Evolutionary conservation across 2,329 filamentous ascomycete species (phyloP).

Genomic region (Clathrospora elynae): DNA sequence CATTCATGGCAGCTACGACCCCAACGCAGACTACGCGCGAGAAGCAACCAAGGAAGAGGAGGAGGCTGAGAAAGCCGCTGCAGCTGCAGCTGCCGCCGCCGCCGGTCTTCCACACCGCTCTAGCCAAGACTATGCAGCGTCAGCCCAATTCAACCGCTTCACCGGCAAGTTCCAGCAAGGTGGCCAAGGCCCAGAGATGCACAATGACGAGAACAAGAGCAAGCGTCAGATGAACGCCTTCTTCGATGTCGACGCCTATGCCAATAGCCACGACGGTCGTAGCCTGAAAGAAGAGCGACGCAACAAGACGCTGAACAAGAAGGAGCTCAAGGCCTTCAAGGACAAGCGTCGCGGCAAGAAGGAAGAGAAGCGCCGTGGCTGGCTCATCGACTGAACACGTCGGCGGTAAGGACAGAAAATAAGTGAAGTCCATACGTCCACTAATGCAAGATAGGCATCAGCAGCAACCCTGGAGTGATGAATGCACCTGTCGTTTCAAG

Average conservation of each 20-base stretch:
- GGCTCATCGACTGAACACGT: conserved; percentile 75
- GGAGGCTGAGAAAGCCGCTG: conserved; percentile 33
- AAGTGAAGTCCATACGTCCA: conserved; percentile 27
- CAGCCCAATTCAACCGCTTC: conserved; percentile 86
- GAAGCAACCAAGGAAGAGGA: conserved; percentile 50
- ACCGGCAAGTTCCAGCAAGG: conserved; percentile 80
- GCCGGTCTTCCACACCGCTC: conserved; percentile 26
- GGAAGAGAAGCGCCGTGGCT: conserved; percentile 91
- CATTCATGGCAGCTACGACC: conserved; percentile 95
- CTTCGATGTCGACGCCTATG: conserved; percentile 94
- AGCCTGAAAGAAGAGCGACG: conserved; percentile 91
- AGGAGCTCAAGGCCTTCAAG: conserved; percentile 88
- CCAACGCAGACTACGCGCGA: conserved; percentile 87
- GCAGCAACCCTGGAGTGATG: conserved; percentile 8
- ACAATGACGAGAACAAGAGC: conserved; percentile 87
- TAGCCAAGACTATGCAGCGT: conserved; percentile 63
- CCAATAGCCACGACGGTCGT: conserved; percentile 85
- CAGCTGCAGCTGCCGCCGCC: conserved; percentile 36
- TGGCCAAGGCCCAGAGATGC: conserved; percentile 71
- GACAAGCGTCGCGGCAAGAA: conserved; percentile 88
- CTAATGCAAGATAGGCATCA: conserved; percentile 36
- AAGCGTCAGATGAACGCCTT: conserved; percentile 88
- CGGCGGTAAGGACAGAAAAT: conserved; percentile 39
- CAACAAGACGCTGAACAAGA: conserved; percentile 80
- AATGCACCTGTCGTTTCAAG: conserved; percentile 17